These are phyloP conservation scores for Amanita polypyramis DNA, from an alignment of 768 basidiomycete species.

Conservation along the genomic window DNA sequence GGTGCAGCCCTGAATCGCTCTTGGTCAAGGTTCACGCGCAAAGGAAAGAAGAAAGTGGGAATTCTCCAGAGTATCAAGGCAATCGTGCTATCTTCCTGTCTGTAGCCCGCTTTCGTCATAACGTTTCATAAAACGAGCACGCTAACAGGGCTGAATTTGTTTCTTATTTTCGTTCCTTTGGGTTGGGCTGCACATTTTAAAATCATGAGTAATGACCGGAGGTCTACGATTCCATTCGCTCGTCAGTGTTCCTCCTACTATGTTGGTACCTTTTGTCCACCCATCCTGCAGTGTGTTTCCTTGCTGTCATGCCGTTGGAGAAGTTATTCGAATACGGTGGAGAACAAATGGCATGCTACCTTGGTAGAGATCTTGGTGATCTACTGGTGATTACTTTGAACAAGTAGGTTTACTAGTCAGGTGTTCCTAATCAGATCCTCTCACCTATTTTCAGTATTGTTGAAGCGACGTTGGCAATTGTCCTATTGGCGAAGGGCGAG, in stretches of 20 bases:
- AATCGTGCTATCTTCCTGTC: slow-evolving; percentile 45
- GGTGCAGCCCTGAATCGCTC: slow-evolving; percentile 19
- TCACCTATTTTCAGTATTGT: slow-evolving; percentile 36
- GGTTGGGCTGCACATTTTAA: slow-evolving; percentile 51
- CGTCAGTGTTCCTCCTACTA: slow-evolving; percentile 21
- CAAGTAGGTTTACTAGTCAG: slow-evolving; percentile 35
- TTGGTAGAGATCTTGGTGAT: slow-evolving; percentile 56
- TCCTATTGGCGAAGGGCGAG: slow-evolving; percentile 64
- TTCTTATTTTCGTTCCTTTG: slow-evolving; percentile 47
- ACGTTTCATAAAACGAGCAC: not conserved
- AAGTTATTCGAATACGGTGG: slow-evolving; percentile 57
- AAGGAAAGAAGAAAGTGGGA: slow-evolving; percentile 34
- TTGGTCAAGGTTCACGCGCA: slow-evolving; percentile 35
- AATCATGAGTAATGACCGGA: slow-evolving; percentile 17
- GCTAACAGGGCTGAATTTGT: slow-evolving; percentile 42
- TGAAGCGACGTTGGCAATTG: slow-evolving; percentile 62
- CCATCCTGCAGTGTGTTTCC: slow-evolving; percentile 40
- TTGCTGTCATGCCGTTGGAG: slow-evolving; percentile 58
- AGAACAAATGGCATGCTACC: slow-evolving; percentile 44
- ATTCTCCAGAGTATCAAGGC: slow-evolving; percentile 32
- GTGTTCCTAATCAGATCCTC: not conserved
- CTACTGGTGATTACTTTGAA: slow-evolving; percentile 54
- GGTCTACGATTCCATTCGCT: slow-evolving; percentile 28
- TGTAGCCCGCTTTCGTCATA: slow-evolving; percentile 11
- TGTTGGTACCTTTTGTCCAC: not conserved